Conservation (phyloP, 2,329 filamentous ascomycete species). For the Sporothrix humicola region DNA sequence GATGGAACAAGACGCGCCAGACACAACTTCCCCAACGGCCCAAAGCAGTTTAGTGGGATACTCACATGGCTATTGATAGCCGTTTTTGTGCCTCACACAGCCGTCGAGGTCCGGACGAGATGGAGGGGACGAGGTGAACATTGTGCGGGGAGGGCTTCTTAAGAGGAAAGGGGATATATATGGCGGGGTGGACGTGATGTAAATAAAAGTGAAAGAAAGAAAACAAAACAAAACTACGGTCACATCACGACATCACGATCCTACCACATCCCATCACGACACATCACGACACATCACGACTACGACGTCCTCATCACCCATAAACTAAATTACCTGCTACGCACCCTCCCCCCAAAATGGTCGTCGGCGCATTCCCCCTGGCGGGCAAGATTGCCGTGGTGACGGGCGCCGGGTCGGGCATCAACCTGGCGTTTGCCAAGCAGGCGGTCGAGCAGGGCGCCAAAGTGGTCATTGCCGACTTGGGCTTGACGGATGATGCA, state of each 20-base stretch:
- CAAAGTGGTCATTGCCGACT: conserved; percentile 19
- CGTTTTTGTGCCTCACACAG: background rate
- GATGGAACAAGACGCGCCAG: too few relatives aligned
- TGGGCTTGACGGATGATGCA: conserved; percentile 21
- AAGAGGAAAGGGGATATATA: background rate
- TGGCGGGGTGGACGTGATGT: too few relatives aligned
- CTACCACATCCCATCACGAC: background rate
- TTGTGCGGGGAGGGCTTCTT: background rate
- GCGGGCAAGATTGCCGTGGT: conserved; percentile 30
- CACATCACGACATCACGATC: background rate
- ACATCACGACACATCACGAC: background rate
- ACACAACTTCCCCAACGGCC: background rate
- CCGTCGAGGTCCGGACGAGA: background rate
- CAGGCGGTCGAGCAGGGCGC: conserved; percentile 27
- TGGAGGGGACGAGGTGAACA: background rate
- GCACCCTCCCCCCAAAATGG: background rate
- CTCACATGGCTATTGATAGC: conserved; percentile 16
- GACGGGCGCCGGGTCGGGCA: conserved; percentile 31
- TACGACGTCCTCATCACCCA: background rate
- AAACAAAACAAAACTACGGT: background rate
- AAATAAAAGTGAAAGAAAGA: background rate
- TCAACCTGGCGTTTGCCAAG: conserved; percentile 30
- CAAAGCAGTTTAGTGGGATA: background rate
- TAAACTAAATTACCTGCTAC: background rate
- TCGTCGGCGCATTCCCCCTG: conserved; percentile 20